Percentiles rank a stretch among this genome's conserved stretches.
phyloP scores from a whole-genome alignment of 2,329 filamentous ascomycete genomes.

The Didymella arachidicola region DNA sequence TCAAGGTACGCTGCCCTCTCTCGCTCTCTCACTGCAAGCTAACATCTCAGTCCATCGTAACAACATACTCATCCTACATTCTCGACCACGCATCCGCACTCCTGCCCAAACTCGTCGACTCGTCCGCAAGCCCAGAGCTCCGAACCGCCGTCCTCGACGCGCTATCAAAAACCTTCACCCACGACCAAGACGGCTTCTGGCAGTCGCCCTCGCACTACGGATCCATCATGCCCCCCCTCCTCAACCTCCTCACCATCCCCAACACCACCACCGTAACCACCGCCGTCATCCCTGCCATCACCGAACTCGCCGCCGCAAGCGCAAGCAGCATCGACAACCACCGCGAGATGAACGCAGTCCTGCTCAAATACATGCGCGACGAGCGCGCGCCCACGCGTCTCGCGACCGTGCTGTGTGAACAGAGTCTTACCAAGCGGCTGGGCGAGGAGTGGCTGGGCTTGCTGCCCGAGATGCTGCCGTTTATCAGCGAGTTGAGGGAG shows the following conservation, averaged over 20 bases:
- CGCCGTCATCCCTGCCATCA: conserved; percentile 73
- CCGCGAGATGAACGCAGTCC: conserved; percentile 81
- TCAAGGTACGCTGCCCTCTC: conserved; percentile 65
- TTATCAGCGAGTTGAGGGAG: conserved; percentile 94
- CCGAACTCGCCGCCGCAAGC: conserved; percentile 78
- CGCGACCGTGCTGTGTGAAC: conserved; percentile 82
- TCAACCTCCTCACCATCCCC: conserved; percentile 63
- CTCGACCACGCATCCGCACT: conserved; percentile 76
- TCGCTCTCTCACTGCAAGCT: not conserved
- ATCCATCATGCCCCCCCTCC: conserved; percentile 72
- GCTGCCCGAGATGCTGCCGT: conserved; percentile 93
- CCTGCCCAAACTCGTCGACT: conserved; percentile 55
- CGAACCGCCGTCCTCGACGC: conserved; percentile 75
- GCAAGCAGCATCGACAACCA: conserved; percentile 88
- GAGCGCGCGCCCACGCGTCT: conserved; percentile 76
- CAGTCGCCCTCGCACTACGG: conserved; percentile 87
- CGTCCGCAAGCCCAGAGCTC: conserved; percentile 63
- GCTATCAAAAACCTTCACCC: conserved; percentile 77
- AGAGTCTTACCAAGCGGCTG: conserved; percentile 77
- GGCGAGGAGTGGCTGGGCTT: conserved; percentile 94
- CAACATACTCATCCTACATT: conserved; percentile 86
- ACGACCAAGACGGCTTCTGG: conserved; percentile 97
- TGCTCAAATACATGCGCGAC: conserved; percentile 80
- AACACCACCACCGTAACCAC: conserved; percentile 52
- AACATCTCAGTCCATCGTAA: conserved; percentile 76